These are phyloP conservation scores for Albatrellus ellisii DNA, from an alignment of 768 basidiomycete genomes.

Conservation along the genomic window DNA sequence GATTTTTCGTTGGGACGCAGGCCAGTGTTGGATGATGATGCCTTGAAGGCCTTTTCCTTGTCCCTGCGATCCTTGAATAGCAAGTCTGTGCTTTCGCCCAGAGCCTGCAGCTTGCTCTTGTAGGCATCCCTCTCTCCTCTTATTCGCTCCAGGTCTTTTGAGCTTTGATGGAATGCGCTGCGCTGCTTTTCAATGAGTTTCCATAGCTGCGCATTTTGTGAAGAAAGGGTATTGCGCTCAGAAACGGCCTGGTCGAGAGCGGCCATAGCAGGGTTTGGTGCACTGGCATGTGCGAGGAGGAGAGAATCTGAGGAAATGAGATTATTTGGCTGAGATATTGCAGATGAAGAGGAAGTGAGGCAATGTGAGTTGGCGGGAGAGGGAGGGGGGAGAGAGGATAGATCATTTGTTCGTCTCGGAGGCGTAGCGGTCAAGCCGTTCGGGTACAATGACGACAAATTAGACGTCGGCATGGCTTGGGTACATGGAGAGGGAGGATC, in stretches of 20 bases:
- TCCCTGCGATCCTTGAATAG: constrained; percentile 19
- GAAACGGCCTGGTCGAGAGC: constrained; percentile 68
- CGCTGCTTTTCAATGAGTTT: constrained; percentile 91
- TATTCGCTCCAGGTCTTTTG: constrained; percentile 79
- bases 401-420: constrained; percentile 10
- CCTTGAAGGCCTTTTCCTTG: constrained; percentile 18
- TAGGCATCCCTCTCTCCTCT: constrained; percentile 66
- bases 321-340: constrained; percentile 19
- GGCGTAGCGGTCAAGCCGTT: constrained; percentile 7
- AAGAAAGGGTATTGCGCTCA: constrained; percentile 69
- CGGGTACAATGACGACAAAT: constrained; percentile 1
- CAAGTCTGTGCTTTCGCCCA: constrained; percentile 34
- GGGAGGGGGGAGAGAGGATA: constrained; percentile 6
- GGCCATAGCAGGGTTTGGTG: constrained; percentile 35
- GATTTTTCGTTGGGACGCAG: constrained; percentile 14
- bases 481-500: not conserved
- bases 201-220: constrained; percentile 88
- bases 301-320: constrained; percentile 34
- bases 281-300: constrained; percentile 37
- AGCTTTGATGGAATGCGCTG: constrained; percentile 61
- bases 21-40: constrained; percentile 20
- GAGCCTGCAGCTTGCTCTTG: constrained; percentile 22
- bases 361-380: constrained; percentile 17
- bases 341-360: constrained; percentile 16
- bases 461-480: not conserved